Percentiles rank a stretch among this genome's conserved stretches.
phyloP scores from a whole-genome alignment of 352 stramenopile species.

The Globisporangium perplexum region DNA sequence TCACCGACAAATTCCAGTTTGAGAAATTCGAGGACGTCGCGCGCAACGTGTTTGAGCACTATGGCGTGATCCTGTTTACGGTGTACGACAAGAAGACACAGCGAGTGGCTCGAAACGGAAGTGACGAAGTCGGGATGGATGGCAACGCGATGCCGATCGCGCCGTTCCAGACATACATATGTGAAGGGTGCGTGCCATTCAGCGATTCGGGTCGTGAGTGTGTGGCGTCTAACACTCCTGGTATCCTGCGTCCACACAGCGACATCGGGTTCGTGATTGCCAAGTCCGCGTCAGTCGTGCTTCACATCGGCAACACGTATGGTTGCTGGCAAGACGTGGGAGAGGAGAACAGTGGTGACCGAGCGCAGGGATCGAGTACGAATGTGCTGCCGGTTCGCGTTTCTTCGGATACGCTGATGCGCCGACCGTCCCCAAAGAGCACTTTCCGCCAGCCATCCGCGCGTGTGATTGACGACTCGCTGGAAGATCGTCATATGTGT shows the following conservation, averaged over 20 bases:
- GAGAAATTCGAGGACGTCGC: constrained; percentile 48
- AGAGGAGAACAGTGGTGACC: background rate
- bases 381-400: constrained; percentile 23
- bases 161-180: constrained; percentile 37
- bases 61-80: constrained; percentile 32
- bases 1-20: constrained; percentile 47
- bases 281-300: constrained; percentile 36
- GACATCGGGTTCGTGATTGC: constrained; percentile 68
- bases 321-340: constrained; percentile 32
- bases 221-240: background rate
- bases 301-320: constrained; percentile 56
- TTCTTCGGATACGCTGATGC: constrained; percentile 34
- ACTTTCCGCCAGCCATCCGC: constrained; percentile 17
- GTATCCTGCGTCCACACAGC: constrained; percentile 9
- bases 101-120: background rate
- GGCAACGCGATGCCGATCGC: constrained; percentile 21
- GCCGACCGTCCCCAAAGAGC: constrained; percentile 23
- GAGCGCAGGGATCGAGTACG: constrained; percentile 1
- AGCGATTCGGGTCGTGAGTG: background rate
- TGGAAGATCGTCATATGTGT: background rate
- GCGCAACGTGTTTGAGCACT: constrained; percentile 51
- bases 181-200: constrained; percentile 35
- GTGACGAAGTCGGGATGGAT: background rate
- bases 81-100: constrained; percentile 12
- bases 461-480: constrained; percentile 5